A percentile compares a stretch with the other conserved stretches of the same genome.
These are phyloP conservation scores for Stephania cephalantha DNA, from an alignment of 164 flowering plant genomes.

Conservation along the genomic window DNA sequence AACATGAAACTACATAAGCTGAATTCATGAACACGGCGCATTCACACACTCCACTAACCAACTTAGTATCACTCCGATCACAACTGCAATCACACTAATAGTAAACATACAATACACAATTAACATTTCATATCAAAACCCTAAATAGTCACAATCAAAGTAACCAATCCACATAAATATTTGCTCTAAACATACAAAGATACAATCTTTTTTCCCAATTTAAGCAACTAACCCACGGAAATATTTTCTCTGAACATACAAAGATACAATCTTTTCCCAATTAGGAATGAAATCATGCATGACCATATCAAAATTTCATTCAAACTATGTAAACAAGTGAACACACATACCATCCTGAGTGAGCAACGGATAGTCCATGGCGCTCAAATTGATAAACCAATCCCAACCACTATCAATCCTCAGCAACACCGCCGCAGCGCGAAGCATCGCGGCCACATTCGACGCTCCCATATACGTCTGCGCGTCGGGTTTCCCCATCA, in stretches of 20 bases:
- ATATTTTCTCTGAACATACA: too few relatives aligned
- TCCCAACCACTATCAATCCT: conserved; percentile 77
- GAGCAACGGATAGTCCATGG: conserved; percentile 82
- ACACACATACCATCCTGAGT: conserved; percentile 78
- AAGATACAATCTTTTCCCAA: too few relatives aligned
- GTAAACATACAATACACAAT: not conserved
- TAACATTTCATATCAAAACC: not conserved
- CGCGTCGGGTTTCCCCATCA: conserved; percentile 79
- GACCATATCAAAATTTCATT: too few relatives aligned
- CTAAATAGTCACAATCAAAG: not conserved
- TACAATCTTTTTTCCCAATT: too few relatives aligned
- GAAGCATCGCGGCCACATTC: conserved; percentile 54
- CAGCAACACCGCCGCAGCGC: conserved; percentile 69
- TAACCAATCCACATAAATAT: not conserved
- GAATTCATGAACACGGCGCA: not conserved
- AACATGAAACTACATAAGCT: not conserved
- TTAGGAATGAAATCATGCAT: too few relatives aligned
- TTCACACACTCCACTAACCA: not conserved
- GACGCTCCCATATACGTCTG: conserved; percentile 64
- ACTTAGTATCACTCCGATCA: not conserved
- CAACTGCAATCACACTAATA: not conserved
- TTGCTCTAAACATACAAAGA: not conserved
- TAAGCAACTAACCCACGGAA: too few relatives aligned
- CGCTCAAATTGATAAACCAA: conserved; percentile 81
- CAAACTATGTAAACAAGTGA: too few relatives aligned